Evolutionary conservation across 2,329 filamentous ascomycete genomes (phyloP), one percentile per base, ranked within the genome.

Genomic region (Dendrostoma leiphaemia): DNA sequence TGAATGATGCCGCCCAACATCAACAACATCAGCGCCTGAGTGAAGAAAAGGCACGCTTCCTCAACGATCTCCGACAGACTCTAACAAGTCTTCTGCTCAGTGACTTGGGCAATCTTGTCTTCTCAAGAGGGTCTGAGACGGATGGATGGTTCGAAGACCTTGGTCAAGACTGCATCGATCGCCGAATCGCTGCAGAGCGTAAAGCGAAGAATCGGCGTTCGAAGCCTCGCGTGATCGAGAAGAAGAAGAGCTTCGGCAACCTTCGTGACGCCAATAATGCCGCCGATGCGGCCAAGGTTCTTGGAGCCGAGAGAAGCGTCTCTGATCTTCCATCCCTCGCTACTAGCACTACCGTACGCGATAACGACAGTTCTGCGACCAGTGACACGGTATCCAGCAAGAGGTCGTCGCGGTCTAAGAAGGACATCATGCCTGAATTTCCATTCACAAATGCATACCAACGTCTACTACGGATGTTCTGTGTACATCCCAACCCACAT

Each of bases 51-150:
- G 77, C 82, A 3, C 80, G 78, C n/a, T 96, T 97, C 69, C 74
- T 96, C 51, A 77, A 83, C 7, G 87, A 91, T 28, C 75, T 96
- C 28, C 86, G 86, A 62, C 89, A 92, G 65, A 89, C 86, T 0
- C 74, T 97, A 35, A 93, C 88, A 2, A 92, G 91, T 60, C 77
- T 99, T 17, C 74, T 97, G 2, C 74, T 97, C 24, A 97, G 93
- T 47, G 94, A 99, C 67, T 78, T 97, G 4, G 91, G 92, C 6
- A 91, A 87, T 37, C 82, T 90, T 28, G 87, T 97, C 1, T 94
- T 95, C 69, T 84, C 86, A n/a, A 83, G 83, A 48, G 94, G 94
- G 3, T 96, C 91, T 38, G 94, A 99, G 73, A 97, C 93, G 1
- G 94, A 97, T 68, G 79, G 79, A 3, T 97, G 93, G 88, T 94